These are phyloP conservation scores for Dujonia santamariae DNA, from an alignment of 1,139 yeast species.

Conservation along the genomic window DNA sequence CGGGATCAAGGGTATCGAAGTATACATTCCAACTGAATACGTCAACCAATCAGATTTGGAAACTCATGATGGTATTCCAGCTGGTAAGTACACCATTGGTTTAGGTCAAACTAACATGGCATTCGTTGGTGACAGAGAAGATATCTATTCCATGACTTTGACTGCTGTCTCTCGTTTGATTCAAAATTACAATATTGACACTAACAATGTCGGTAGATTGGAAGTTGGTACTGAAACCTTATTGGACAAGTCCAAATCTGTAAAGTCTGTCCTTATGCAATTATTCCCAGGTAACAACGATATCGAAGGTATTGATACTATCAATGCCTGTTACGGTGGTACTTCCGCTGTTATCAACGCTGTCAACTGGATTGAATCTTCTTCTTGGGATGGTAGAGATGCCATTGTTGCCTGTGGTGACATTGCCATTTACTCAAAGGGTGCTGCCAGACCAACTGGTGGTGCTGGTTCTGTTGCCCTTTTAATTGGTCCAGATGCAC, in stretches of 20 bases:
- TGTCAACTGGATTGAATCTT: conserved; percentile 93
- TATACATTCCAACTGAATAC: conserved; percentile 79
- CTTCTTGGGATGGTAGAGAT: conserved; percentile 97
- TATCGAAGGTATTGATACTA: conserved; percentile 93
- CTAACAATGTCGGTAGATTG: conserved; percentile 81
- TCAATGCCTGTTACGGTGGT: conserved; percentile 99
- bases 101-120: conserved; percentile 98
- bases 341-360: conserved; percentile 93
- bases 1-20: conserved; percentile 95
- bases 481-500: conserved; percentile 97
- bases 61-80: conserved; percentile 76
- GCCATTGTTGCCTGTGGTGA: conserved; percentile 98
- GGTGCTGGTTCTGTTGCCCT: conserved; percentile 98
- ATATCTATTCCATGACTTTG: conserved; percentile 86
- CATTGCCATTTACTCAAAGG: conserved; percentile 95
- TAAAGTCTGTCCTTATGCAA: conserved; percentile 94
- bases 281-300: conserved; percentile 86
- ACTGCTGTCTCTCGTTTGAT: conserved; percentile 79
- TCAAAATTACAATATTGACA: conserved; percentile 78
- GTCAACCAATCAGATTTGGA: conserved; percentile 91
- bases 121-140: conserved; percentile 96
- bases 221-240: conserved; percentile 99
- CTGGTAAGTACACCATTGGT: conserved; percentile 98
- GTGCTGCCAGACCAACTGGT: conserved; percentile 99
- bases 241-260: conserved; percentile 95